Conservation (phyloP, 1,284 basidiomycete genomes). For the Austroboletus niveus region DNA sequence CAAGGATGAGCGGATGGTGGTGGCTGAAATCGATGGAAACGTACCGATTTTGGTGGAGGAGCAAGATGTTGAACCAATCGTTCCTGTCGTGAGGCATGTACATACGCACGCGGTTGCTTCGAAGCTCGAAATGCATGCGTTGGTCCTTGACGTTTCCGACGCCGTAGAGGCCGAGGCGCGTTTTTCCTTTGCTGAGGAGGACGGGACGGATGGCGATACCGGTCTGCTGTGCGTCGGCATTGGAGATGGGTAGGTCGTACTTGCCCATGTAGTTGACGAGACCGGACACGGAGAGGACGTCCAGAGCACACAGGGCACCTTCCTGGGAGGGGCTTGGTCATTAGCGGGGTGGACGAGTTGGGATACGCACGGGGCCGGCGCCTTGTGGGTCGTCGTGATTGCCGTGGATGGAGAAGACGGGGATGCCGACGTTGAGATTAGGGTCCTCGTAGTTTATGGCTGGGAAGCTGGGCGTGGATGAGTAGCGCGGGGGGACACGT, state of each 20-base stretch:
- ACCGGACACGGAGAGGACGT: constrained; percentile 91
- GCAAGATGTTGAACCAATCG: constrained; percentile 93
- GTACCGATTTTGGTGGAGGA: constrained; percentile 95
- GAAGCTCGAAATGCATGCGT: constrained; percentile 93
- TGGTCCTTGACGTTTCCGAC: constrained; percentile 97
- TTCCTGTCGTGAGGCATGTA: constrained; percentile 90
- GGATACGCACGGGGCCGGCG: constrained; percentile 71
- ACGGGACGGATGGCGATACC: constrained; percentile 91
- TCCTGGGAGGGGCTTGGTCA: constrained; percentile 51
- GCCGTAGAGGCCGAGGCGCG: constrained; percentile 88
- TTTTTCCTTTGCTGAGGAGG: constrained; percentile 86
- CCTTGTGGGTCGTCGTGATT: constrained; percentile 99
- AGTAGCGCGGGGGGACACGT: not conserved
- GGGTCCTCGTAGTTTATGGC: constrained; percentile 97
- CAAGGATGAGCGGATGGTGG: not conserved
- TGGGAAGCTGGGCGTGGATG: constrained; percentile 73
- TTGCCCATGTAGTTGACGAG: constrained; percentile 98
- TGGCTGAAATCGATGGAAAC: constrained; percentile 22
- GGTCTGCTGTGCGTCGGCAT: constrained; percentile 62
- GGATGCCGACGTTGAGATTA: constrained; percentile 92
- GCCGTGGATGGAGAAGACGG: constrained; percentile 98
- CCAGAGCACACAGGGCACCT: constrained; percentile 93
- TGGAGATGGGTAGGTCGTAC: constrained; percentile 64
- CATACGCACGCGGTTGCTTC: constrained; percentile 93
- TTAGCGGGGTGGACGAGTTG: not conserved